These are phyloP conservation scores for Solanum chacoense DNA, from an alignment of 305 asterid species.

Conservation along the genomic window DNA sequence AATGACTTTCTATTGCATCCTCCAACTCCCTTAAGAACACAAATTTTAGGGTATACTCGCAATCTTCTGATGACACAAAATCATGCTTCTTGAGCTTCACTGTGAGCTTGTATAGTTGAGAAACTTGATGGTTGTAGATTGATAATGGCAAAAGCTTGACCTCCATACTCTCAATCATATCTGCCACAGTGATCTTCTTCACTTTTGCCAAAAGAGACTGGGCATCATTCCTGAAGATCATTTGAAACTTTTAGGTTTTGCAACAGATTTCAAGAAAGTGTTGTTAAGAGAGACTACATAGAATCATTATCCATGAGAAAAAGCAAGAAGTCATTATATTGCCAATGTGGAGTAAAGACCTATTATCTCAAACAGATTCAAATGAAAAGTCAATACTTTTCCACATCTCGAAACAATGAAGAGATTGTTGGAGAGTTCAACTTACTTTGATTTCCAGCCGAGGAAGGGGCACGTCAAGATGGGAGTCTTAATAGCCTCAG, in stretches of 20 bases:
- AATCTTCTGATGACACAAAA: conserved; percentile 45
- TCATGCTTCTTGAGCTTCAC: conserved; percentile 53
- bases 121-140: conserved; percentile 9
- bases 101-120: conserved; percentile 47
- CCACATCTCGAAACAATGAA: background rate
- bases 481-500: conserved; percentile 72
- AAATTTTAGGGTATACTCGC: conserved; percentile 40
- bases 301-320: background rate
- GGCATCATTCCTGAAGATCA: conserved; percentile 52
- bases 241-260: background rate
- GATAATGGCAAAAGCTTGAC: conserved; percentile 36
- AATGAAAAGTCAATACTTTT: background rate
- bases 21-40: conserved; percentile 51
- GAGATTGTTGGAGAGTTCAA: conserved; percentile 1
- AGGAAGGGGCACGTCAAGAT: conserved; percentile 85
- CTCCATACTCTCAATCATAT: conserved; percentile 73
- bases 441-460: conserved; percentile 59
- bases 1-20: conserved; percentile 64
- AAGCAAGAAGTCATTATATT: background rate
- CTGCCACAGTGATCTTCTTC: conserved; percentile 71
- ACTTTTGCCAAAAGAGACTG: conserved; percentile 54
- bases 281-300: background rate
- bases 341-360: background rate
- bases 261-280: background rate
- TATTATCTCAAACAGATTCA: background rate